Percentiles rank a stretch among this genome's conserved stretches.
phyloP scores from a whole-genome alignment of 2,329 filamentous ascomycete species.

The Arthrinium phaeospermum region DNA sequence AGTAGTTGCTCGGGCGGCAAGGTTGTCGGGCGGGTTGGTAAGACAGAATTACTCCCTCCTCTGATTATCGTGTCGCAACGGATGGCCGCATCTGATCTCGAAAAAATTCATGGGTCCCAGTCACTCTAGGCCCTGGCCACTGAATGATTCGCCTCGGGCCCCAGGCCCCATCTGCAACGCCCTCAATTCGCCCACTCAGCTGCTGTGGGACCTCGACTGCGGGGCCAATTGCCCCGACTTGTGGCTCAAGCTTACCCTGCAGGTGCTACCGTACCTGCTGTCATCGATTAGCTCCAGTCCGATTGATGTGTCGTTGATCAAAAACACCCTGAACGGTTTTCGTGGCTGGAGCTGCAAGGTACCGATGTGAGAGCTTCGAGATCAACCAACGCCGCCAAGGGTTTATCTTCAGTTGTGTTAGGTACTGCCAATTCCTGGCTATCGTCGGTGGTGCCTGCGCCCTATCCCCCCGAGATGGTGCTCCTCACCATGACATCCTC shows the following conservation, averaged over 20 bases:
- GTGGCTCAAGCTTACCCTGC: conserved; percentile 11
- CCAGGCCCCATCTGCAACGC: neutral
- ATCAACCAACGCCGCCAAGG: neutral
- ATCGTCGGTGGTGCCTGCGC: neutral
- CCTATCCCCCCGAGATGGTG: conserved; percentile 63
- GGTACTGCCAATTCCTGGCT: no score
- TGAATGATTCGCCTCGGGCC: conserved; percentile 8
- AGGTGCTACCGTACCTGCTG: neutral
- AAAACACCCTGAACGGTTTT: neutral
- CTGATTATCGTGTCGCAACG: neutral
- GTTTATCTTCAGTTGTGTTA: neutral
- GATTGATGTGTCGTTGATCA: neutral
- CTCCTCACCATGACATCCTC: conserved; percentile 76
- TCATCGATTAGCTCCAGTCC: neutral
- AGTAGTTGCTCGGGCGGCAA: neutral
- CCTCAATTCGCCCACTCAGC: neutral
- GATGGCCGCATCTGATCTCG: neutral
- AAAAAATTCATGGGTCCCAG: conserved; percentile 17
- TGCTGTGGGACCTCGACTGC: neutral
- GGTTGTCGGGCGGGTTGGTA: neutral
- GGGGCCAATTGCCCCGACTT: conserved; percentile 15
- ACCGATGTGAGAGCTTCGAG: neutral
- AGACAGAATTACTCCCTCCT: neutral
- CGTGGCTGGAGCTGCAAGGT: conserved; percentile 11
- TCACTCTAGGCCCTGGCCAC: conserved; percentile 11